Evolutionary conservation across 2,329 filamentous ascomycete species (phyloP).

Genomic region (Beauveria scarabaeidicola): DNA sequence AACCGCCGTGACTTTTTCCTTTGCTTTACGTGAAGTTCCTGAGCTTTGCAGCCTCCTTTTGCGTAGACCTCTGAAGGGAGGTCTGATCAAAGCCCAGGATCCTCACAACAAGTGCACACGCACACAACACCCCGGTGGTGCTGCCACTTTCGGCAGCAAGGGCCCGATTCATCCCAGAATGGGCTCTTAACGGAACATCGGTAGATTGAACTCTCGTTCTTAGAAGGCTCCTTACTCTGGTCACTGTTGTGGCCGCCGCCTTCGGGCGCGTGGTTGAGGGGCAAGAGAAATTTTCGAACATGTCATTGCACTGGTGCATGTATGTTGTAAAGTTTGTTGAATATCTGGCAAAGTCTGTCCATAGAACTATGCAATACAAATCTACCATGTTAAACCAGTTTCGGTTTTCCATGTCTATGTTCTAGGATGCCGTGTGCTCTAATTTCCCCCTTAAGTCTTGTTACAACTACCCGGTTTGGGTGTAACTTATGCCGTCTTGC

Average conservation of each 20-base stretch:
- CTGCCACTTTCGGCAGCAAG: slow-evolving; percentile 65
- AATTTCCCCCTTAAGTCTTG: background rate
- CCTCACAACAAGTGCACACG: background rate
- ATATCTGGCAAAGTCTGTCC: background rate
- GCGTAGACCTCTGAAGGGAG: slow-evolving; percentile 4
- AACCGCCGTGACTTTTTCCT: slow-evolving; percentile 11
- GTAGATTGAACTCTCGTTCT: slow-evolving; percentile 43
- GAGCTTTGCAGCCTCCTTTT: background rate
- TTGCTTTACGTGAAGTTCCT: slow-evolving; percentile 12
- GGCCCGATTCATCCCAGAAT: slow-evolving; percentile 58
- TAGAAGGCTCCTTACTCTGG: slow-evolving; percentile 30
- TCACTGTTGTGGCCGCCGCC: slow-evolving; percentile 17
- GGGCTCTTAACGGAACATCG: slow-evolving; percentile 78
- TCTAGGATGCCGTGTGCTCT: background rate
- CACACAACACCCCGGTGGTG: slow-evolving; percentile 52
- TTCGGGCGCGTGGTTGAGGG: slow-evolving; percentile 25
- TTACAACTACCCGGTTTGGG: background rate
- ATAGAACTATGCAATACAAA: background rate
- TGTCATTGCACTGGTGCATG: slow-evolving; percentile 11
- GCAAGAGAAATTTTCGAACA: slow-evolving; percentile 37
- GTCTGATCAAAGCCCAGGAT: background rate
- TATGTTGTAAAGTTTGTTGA: background rate
- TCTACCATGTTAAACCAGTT: background rate
- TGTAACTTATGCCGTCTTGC: background rate
- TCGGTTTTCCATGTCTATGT: slow-evolving; percentile 2